Evolutionary conservation across 352 stramenopile genomes (phyloP), one percentile per base, ranked within the genome.

Genomic region (Phytopythium helicoides): DNA sequence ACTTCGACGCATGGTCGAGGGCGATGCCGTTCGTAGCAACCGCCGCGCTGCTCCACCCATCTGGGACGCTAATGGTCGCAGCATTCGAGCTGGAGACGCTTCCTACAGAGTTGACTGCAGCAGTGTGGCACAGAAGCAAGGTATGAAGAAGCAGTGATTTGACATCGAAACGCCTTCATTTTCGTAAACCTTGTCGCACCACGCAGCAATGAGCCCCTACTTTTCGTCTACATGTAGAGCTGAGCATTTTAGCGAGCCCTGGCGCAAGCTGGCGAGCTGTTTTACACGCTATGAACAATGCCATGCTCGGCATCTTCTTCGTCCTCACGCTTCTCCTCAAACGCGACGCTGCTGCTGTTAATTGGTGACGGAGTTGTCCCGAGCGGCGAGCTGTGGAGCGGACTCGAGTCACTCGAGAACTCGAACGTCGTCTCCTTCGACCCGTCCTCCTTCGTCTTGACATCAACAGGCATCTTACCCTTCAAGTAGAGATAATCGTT

Each of bases 401-500:
- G 64, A 48, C 73, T 86, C 8, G 74, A 81, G 14, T 62, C 68
- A 19, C 68, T 73, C 0, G 81, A 81, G 33, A 92, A 92, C 52
- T 92, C 79, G 54, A 92, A 92, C 16, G 72, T 87, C 2, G 76
- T 88, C 48, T 90, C 81, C 22, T 88, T 84, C 0, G 68, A 75
- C 2, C 73, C 76, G 47, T 89, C 75, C 9, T 81, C 73, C 9
- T 79, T 69, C 12, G 60, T 68, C 31, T 68, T 66, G 37, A 83
- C 66, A n/a, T 80, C 63, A 26, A 76, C 75, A 11, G 78, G 78
- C 50, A 87, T 68, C 28, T 88, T 84, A 6, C 79, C 79, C 68
- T 92, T 92, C 39, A 92, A 58, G 45, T 92, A 92, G 41, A 92
- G 58, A 60, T 88, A 92, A 26, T 92, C 79, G 15, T 89, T 87